Evolutionary conservation across 169 alveolate genomes (phyloP).

Genomic region (Blepharisma undulans): DNA sequence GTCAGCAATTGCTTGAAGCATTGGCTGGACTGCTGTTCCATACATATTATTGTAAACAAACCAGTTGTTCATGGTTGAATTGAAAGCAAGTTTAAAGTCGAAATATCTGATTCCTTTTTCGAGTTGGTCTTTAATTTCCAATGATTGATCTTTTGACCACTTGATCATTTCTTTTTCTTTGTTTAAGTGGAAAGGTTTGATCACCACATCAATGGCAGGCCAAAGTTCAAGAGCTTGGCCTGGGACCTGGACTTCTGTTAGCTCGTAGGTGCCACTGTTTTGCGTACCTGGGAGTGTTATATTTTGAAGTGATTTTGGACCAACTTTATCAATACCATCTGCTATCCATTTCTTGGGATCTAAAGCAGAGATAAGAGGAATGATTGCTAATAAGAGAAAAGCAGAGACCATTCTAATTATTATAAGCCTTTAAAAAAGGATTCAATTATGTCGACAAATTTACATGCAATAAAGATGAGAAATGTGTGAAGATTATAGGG

Average conservation of each 20-base stretch:
- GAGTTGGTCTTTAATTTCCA: background rate
- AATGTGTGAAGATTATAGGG: background rate
- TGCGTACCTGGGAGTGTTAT: constrained; percentile 39
- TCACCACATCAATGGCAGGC: background rate
- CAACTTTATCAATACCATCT: constrained; percentile 3
- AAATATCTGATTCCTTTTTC: constrained; percentile 28
- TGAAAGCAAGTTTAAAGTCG: constrained; percentile 16
- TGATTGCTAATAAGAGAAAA: background rate
- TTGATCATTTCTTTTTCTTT: background rate
- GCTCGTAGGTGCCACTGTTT: constrained; percentile 24
- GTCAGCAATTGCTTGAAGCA: background rate
- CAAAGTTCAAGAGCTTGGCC: background rate
- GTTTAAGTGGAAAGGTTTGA: background rate
- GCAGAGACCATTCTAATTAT: background rate
- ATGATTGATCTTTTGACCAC: constrained; percentile 8
- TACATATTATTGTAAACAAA: background rate
- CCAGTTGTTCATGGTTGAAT: background rate
- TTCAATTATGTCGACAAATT: background rate
- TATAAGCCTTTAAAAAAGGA: background rate
- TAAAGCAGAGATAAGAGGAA: background rate
- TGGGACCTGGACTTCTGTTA: background rate
- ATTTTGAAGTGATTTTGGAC: background rate
- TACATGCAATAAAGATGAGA: background rate
- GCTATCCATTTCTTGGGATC: constrained; percentile 5
- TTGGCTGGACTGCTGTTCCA: background rate